Percentiles rank a stretch among this genome's conserved stretches.
Evolutionary conservation across 2,329 filamentous ascomycete species (phyloP).

Genomic region (Arthrobotrys entomopaga): DNA sequence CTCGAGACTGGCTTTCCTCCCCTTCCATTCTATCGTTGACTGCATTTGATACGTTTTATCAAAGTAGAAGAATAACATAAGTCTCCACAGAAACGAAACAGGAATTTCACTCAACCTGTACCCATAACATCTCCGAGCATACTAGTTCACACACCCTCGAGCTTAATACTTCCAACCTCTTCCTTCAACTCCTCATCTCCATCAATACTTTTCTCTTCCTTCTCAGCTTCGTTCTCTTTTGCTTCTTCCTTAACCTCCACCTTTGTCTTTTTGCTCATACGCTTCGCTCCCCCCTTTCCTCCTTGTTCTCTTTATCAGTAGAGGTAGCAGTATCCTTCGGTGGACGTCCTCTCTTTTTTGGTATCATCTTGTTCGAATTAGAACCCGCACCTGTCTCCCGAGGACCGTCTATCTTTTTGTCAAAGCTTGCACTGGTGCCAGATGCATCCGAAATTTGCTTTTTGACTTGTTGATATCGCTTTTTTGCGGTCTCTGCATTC

Average conservation of each 20-base stretch:
- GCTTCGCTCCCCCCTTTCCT: constrained; percentile 1
- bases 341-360: constrained; percentile 26
- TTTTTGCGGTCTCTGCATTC: constrained; percentile 30
- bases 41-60: no score
- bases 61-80: no score
- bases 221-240: not conserved
- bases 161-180: not conserved
- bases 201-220: not conserved
- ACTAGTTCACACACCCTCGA: no score
- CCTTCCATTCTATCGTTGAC: no score
- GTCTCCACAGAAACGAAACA: no score
- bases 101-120: no score
- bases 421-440: not conserved
- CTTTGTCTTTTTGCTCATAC: not conserved
- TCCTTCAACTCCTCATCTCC: constrained; percentile 1
- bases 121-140: no score
- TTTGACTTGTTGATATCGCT: constrained; percentile 23
- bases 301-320: not conserved
- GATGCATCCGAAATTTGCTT: constrained; percentile 18
- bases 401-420: not conserved
- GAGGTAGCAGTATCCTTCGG: not conserved
- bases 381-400: not conserved
- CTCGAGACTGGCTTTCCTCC: no score
- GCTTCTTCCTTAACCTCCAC: not conserved
- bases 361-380: not conserved